These are phyloP conservation scores for Talaromyces adpressus DNA, from an alignment of 495 filamentous ascomycete species.

Conservation along the genomic window DNA sequence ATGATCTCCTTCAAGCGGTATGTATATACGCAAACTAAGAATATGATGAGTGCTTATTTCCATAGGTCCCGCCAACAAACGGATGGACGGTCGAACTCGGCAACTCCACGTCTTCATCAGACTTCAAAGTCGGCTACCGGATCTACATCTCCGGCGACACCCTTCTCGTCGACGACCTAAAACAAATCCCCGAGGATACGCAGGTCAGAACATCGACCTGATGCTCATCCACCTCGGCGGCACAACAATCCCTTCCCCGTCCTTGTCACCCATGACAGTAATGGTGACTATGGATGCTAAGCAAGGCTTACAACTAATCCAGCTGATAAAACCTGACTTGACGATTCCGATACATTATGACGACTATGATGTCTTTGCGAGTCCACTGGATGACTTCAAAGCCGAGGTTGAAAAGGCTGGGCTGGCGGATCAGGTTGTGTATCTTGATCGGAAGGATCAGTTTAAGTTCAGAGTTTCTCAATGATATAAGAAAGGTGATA, in stretches of 20 bases:
- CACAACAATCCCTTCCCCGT: slow-evolving; percentile 54
- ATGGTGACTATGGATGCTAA: slow-evolving; percentile 71
- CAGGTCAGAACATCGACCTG: slow-evolving; percentile 49
- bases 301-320: slow-evolving; percentile 55
- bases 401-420: slow-evolving; percentile 46
- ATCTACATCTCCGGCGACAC: slow-evolving; percentile 74
- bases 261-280: slow-evolving; percentile 40
- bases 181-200: slow-evolving; percentile 49
- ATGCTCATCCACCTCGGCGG: slow-evolving; percentile 64
- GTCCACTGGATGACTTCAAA: slow-evolving; percentile 54
- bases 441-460: slow-evolving; percentile 54
- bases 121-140: slow-evolving; percentile 45
- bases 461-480: slow-evolving; percentile 47
- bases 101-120: slow-evolving; percentile 18
- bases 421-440: slow-evolving; percentile 46
- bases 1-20: slow-evolving; percentile 55
- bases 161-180: slow-evolving; percentile 55
- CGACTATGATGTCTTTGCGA: slow-evolving; percentile 58
- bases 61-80: slow-evolving; percentile 58
- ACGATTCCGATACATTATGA: slow-evolving; percentile 67
- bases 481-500: neutral
- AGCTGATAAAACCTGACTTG: slow-evolving; percentile 53
- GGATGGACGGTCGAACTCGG: slow-evolving; percentile 68
- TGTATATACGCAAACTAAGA: slow-evolving; percentile 8
- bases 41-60: neutral